Conservation (phyloP, 208 protist genomes). For the Balamuthia mandrillaris region DNA sequence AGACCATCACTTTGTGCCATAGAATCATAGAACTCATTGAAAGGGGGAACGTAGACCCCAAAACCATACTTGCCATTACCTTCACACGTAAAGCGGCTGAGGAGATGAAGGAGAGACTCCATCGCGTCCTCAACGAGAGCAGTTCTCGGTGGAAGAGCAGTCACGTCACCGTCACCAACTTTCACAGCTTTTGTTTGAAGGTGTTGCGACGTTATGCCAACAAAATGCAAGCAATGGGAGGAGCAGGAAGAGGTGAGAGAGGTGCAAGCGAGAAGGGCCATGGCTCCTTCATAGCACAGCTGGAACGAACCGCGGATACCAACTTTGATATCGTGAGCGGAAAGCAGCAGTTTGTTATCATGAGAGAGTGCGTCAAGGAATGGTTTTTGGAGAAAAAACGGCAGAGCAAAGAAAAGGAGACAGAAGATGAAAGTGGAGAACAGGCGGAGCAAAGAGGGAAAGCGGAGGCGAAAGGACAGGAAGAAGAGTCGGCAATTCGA, state of each 20-base stretch:
- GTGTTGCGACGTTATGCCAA: background rate
- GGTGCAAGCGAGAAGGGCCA: too few species aligned
- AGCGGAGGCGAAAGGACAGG: background rate
- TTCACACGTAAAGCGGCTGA: conserved; percentile 49
- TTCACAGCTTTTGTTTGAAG: background rate
- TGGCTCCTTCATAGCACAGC: too few species aligned
- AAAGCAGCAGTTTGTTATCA: too few species aligned
- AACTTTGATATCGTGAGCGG: too few species aligned
- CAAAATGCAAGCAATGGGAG: background rate
- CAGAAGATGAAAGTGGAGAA: too few species aligned
- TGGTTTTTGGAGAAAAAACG: too few species aligned
- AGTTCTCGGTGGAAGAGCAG: too few species aligned
- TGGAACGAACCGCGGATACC: too few species aligned
- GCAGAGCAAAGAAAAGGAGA: too few species aligned
- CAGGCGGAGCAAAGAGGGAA: too few species aligned
- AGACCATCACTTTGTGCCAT: conserved; percentile 41
- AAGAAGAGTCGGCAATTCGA: background rate
- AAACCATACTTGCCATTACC: conserved; percentile 44
- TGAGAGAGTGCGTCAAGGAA: too few species aligned
- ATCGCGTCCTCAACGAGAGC: too few species aligned
- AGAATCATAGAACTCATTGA: conserved; percentile 37
- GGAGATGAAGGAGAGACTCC: conserved; percentile 40
- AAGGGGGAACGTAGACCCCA: conserved; percentile 19
- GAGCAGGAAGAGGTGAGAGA: background rate
- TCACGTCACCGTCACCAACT: conserved; percentile 9